phyloP scores from a whole-genome alignment of 169 alveolate species.

The Sarcocystis neurona region DNA sequence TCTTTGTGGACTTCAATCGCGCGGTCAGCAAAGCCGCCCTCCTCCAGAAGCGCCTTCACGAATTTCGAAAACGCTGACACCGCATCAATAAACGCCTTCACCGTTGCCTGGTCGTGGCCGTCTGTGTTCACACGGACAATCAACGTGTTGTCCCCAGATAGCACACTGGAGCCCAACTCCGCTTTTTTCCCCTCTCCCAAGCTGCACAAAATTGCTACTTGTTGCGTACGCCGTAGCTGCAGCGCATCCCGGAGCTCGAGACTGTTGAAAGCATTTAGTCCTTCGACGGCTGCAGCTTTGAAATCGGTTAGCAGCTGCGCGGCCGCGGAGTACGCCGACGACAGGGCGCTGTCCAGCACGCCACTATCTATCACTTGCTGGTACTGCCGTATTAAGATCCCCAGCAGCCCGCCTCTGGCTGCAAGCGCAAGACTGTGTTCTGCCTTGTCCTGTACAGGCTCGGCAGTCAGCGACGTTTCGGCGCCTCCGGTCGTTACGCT shows the following conservation, averaged over 20 bases:
- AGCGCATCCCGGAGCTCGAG: not conserved
- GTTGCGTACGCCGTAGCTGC: not conserved
- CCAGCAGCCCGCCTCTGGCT: not conserved
- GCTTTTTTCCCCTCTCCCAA: conserved; percentile 29
- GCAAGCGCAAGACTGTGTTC: too few species aligned
- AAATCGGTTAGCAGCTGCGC: conserved; percentile 15
- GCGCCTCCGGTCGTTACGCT: not conserved
- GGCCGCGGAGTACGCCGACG: not conserved
- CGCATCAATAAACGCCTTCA: conserved; percentile 8
- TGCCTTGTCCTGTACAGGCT: too few species aligned
- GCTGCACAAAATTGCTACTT: conserved; percentile 8
- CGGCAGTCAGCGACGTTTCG: not conserved
- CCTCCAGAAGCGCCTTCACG: conserved; percentile 20
- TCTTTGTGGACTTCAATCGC: conserved; percentile 21
- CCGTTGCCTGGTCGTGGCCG: not conserved
- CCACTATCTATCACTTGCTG: not conserved
- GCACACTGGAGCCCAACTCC: not conserved
- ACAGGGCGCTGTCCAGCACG: not conserved
- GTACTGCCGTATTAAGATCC: not conserved
- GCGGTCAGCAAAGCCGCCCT: conserved; percentile 45
- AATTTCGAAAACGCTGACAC: conserved; percentile 10
- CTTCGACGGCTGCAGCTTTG: conserved; percentile 5
- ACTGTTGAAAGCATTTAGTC: conserved; percentile 42
- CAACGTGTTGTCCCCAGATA: not conserved
- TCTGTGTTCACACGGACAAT: conserved; percentile 38